Base-by-base conservation (phyloP, 352 stramenopile species). In the Phytophthora pistaciae region DNA sequence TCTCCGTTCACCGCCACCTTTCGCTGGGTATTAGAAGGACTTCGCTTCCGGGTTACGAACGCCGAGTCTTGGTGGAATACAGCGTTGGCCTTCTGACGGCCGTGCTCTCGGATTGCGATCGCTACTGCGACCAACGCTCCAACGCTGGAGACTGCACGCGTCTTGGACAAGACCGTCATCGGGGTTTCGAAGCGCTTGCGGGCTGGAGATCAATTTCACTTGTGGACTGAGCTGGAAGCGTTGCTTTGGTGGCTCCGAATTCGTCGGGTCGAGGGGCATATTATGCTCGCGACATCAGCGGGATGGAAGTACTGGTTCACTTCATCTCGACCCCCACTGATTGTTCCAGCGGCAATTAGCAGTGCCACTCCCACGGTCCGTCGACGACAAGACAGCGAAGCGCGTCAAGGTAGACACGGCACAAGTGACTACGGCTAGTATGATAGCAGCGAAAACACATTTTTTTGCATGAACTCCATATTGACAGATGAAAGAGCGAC, bases 1-100 rank as follows among this genome's bases (percentile, higher is more conserved):
- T 87, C 79, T 64, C 79, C 29, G 64, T 92, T 91, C 40, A 92
- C 81, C 20, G 84, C 83, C 57, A 90, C 81, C 50, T 91, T 91
- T 18, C 85, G 73, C 58, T 83, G 79, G 60, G 70, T 75, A 48
- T 72, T 78, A n/a, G 38, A 7, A n/a, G 38, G 11, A 44, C 13
- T 8, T 48, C 84, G 74, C 70, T 89, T 88, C 64, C 86, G 87
- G 20, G 82, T 82, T 70, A 84, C 83, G 60, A 79, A 87, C 66
- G 84, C 68, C 60, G 81, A 86, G 59, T 90, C 82, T 57, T 84
- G 54, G 21, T 55, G 56, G 20, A 33, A 63, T 53, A 80, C 78
- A 2, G 58, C 65, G 44, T 80, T 83, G 13, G 80, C 72, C 5
- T 70, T 70, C 33, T 76, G 77, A 29, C 83, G 80, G 8, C 82